Conservation (phyloP, 2,329 filamentous ascomycete species). For the Acarospora socialis region DNA sequence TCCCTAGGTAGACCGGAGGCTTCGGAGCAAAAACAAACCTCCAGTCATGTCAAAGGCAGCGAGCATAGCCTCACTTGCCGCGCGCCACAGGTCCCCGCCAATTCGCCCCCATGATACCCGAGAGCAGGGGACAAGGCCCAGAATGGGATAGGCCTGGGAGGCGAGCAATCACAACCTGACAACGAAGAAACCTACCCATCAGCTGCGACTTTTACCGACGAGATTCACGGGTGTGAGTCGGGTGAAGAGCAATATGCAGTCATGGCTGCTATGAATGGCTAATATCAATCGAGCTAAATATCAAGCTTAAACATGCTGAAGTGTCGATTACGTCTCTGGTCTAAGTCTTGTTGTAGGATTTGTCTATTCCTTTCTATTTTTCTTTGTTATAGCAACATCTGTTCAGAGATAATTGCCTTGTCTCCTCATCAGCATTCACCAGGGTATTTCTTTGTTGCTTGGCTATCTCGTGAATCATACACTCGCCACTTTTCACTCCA, state of each 20-base stretch:
- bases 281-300: not conserved
- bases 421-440: not conserved
- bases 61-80: too few relatives aligned
- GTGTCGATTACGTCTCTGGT: not conserved
- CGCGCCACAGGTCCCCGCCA: too few relatives aligned
- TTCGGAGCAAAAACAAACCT: too few relatives aligned
- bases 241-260: too few relatives aligned
- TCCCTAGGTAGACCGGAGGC: too few relatives aligned
- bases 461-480: too few relatives aligned
- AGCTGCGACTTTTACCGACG: not conserved
- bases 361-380: not conserved
- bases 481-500: not conserved
- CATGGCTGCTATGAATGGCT: not conserved
- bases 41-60: too few relatives aligned
- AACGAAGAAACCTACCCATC: conserved; percentile 1
- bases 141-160: conserved; percentile 1
- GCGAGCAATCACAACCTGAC: conserved; percentile 6
- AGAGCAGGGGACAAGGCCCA: too few relatives aligned
- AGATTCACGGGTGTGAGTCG: too few relatives aligned
- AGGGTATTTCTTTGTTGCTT: too few relatives aligned
- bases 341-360: not conserved
- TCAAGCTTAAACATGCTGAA: not conserved
- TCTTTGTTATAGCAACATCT: not conserved
- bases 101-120: too few relatives aligned
- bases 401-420: not conserved